A percentile compares a stretch with the other conserved stretches of the same genome.
Evolutionary conservation across 257 asterid species (phyloP).

Genomic region (Nemophila menziesii): DNA sequence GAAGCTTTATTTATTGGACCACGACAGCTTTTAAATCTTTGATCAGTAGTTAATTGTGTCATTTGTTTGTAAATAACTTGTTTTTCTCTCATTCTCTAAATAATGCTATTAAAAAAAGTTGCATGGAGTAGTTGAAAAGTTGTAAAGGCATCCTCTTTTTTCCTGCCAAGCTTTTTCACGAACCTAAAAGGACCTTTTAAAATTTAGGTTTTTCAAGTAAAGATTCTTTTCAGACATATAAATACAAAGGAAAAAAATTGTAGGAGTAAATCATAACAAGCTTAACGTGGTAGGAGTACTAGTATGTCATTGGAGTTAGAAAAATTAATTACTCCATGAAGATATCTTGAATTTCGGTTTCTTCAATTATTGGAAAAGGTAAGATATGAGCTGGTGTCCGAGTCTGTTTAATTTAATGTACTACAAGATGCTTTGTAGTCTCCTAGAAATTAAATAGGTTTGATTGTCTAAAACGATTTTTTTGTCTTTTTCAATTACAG

Average conservation of each 20-base stretch:
- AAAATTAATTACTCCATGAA: neutral
- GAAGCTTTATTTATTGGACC: neutral
- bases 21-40: neutral
- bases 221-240: constrained; percentile 17
- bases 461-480: too few species aligned
- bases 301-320: constrained; percentile 5
- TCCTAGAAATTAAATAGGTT: too few species aligned
- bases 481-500: too few species aligned
- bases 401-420: too few species aligned
- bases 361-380: neutral
- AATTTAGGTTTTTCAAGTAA: constrained; percentile 1
- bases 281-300: too few species aligned
- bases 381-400: neutral
- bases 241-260: constrained; percentile 13
- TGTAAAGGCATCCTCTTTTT: constrained; percentile 15
- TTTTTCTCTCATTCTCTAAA: constrained; percentile 8
- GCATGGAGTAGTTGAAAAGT: constrained; percentile 29
- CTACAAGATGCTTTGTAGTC: too few species aligned
- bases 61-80: neutral
- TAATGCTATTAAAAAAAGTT: constrained; percentile 10
- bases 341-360: constrained; percentile 10
- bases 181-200: constrained; percentile 6
- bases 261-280: neutral
- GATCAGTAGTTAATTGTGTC: neutral
- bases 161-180: constrained; percentile 8